Evolutionary conservation across 495 filamentous ascomycete species (phyloP), one percentile per base, ranked within the genome.

Genomic region (Aspergillus haitiensis): DNA sequence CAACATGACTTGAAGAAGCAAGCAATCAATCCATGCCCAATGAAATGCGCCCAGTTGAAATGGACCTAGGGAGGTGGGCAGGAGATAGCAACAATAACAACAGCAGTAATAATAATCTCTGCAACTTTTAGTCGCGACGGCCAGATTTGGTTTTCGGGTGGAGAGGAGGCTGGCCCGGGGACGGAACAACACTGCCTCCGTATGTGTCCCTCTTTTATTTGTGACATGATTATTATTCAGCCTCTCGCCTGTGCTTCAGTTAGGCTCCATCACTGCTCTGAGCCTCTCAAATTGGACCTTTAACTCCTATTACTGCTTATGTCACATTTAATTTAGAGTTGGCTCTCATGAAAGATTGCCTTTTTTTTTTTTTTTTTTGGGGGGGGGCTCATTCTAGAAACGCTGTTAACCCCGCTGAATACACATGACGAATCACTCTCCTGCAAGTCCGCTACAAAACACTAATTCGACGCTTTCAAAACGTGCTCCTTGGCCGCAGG

Each of bases 131-230:
- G 52, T 52, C 53, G 58, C 58, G 61, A 55, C 37, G 11, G 15
- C 35, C 52, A 27, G 9, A 27, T 59, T 59, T 59, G 56, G 47
- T 52, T 34, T 50, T 2, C 44, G 27, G 55, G 46, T 44, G 58
- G 50, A 55, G 56, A 59, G 55, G 52, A 56, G 55, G 61, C 49
- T 31, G 59, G 53, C 40, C 66, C 21, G 21, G 66, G 66, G 60
- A 44, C 62, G 66, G 63, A 69, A 66, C n/a, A 69, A 69, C 44
- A n/a, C 31, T 13, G 3, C 21, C 27, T 35, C 56, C 56, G 48
- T 40, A 5, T 27, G 6, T 12, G n/a, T 51, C 44, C 35, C 35
- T 9, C 44, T 18, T 16, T 15, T 21, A 13, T 46, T 47, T 31
- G 15, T 31, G 13, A 49, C 16, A 46, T 44, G 15, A 12, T 33